Evolutionary conservation across 2,329 filamentous ascomycete species (phyloP).

Genomic region (Hysterium pulicare): DNA sequence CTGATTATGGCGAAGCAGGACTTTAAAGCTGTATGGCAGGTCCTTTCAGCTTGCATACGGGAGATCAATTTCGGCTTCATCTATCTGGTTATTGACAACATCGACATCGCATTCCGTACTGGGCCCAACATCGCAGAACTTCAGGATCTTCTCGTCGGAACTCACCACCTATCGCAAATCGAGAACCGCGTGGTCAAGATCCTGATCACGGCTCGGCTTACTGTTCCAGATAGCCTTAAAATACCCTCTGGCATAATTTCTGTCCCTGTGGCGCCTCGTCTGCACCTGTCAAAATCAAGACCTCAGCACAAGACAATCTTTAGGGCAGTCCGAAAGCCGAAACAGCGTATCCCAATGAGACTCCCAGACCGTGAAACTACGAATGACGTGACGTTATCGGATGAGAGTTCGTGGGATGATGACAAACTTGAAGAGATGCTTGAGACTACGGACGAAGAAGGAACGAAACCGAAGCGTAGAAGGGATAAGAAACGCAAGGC

Average conservation of each 20-base stretch:
- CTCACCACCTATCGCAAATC: neutral
- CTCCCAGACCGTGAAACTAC: neutral
- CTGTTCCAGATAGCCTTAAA: no score
- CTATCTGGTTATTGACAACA: neutral
- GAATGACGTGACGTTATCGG: neutral
- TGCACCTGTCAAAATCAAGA: no score
- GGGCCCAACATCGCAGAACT: neutral
- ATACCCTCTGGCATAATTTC: no score
- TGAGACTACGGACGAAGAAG: neutral
- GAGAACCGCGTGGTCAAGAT: neutral
- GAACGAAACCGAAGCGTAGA: neutral
- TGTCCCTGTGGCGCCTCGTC: no score
- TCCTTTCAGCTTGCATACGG: neutral
- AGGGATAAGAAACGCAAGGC: neutral
- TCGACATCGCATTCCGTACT: neutral
- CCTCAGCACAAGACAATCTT: neutral
- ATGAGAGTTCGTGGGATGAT: neutral
- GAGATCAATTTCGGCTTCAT: neutral
- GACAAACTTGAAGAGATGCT: slow-evolving; percentile 4
- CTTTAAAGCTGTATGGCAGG: neutral
- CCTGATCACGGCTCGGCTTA: neutral
- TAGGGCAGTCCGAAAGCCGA: neutral
- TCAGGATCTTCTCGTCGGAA: neutral
- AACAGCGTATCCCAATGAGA: neutral
- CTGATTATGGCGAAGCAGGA: neutral